Base-by-base conservation (phyloP, 805 yeast genomes). In the Yarrowia porcina region DNA sequence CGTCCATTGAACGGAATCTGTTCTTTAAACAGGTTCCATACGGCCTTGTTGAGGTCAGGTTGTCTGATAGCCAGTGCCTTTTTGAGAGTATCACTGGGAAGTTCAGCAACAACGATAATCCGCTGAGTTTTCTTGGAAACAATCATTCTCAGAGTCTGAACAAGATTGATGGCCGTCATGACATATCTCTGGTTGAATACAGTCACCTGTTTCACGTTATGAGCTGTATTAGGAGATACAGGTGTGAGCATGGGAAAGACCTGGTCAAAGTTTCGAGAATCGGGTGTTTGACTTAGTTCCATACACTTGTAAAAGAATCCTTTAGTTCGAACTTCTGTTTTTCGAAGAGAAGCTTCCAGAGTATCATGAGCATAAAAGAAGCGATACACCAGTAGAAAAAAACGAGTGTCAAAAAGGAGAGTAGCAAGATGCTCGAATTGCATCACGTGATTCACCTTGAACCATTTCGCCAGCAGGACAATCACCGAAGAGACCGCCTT, bases 1-100 rank as follows among this genome's bases (percentile, higher is more conserved):
- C 94, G 85, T 18, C 97, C 97, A 69, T 90, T 92, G 74, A 87
- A 90, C 0, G 97, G 97, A 1, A 91, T 85, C 57, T 91, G 80
- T 66, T 88, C 85, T 72, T 89, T 91, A 65, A 92, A 77, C 0
- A 89, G 81, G 69, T 85, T 86, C 68, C 92, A 76, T 3, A 89
- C 84, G 1, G 96, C 92, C 56, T 77, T 77, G 75, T 88, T 86
- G 23, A 90, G 73, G 10, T 80, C 80, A 23, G 76, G 71, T 69
- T 89, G 90, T 70, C 84, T 86, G 45, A 90, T 79, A 4, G 82
- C 76, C 52, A 82, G 75, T 5, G 89, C 73, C 68, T 82, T 80
- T 67, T 88, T 82, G 64, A 88, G 77, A 4, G 82, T 73, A 18
- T 83, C 88, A 0, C 89, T 80, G 0, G 92, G 87, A 65, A 74